Percentiles rank a stretch among this genome's conserved stretches.
Conservation (phyloP, 805 yeast species). For the Vanderwaltozyma polyspora region DNA sequence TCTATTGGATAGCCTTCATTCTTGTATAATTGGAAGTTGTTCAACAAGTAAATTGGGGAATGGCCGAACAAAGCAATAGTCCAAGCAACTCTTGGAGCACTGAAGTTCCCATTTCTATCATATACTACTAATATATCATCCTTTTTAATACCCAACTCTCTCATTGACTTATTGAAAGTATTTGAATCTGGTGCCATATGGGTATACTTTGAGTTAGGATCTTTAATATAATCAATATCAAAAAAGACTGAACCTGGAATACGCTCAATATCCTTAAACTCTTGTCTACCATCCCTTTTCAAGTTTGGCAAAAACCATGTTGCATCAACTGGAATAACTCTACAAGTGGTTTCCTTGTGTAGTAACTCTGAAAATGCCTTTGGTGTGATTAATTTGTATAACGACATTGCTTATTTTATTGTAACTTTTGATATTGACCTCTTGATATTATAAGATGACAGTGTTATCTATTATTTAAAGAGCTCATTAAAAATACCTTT, state of each 20-base stretch:
- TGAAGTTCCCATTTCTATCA: constrained; percentile 75
- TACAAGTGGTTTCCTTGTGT: constrained; percentile 13
- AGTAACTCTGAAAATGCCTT: constrained; percentile 14
- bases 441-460: too few relatives aligned
- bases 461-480: too few relatives aligned
- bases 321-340: constrained; percentile 62
- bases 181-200: constrained; percentile 74
- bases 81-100: constrained; percentile 91
- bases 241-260: constrained; percentile 59
- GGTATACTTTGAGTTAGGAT: constrained; percentile 54
- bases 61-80: constrained; percentile 75
- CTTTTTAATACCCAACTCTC: constrained; percentile 43
- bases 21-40: constrained; percentile 52
- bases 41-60: constrained; percentile 51
- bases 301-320: constrained; percentile 87
- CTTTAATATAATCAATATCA: constrained; percentile 64
- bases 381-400: constrained; percentile 23
- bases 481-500: too few relatives aligned
- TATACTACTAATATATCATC: constrained; percentile 65
- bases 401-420: constrained; percentile 18
- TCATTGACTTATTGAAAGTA: constrained; percentile 43
- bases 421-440: too few relatives aligned
- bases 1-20: constrained; percentile 37
- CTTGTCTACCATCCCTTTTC: constrained; percentile 47
- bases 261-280: constrained; percentile 45